Evolutionary conservation across 192 early-diverging fungal genomes (phyloP), one percentile per base, ranked within the genome.

Genomic region (Rhizoclosmatium globosum): DNA sequence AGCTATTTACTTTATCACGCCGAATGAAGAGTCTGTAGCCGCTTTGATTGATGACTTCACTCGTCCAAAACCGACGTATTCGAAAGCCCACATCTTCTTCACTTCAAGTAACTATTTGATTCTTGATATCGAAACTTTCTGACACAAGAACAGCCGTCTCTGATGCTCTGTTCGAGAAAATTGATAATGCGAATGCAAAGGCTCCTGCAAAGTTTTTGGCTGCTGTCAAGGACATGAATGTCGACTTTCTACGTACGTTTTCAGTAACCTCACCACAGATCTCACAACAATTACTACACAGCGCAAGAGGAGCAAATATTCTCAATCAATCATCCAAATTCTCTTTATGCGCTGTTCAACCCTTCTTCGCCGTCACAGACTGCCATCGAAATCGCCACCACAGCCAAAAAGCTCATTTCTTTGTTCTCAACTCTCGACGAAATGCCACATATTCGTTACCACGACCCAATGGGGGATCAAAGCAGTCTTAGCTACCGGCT

Each of bases 381-480:
- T 45, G 64, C 71, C 2, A 11, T 57, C n/a, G 79, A 86, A 39
- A 56, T 89, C 15, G 60, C 69, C 48, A 66, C 53, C 7, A 81
- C 82, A 3, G 76, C 86, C 0, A 74, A 81, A 69, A 68, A 86
- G 80, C 68, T 89, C 72, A 43, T 82, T 38, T 87, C 86, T 9
- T 65, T 89, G 6, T 69, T 89, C 13, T 78, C 71, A 59, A 87
- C 88, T 3, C 70, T 89, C 4, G 84, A 74, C 15, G 86, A 89
- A 47, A 19, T 41, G 15, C 88, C 88, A 7, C 56, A 57, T 21
- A 95, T 99, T 72, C 89, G 97, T 64, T 99, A 95, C 71, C 92
- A 93, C 81, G 92, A 95, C 76, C 93, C 95, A 43, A 91, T 93
- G 59, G 93, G 65, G 76, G 69, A 71, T 3, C 46, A 48, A 71